These are phyloP conservation scores for Cryptosporidium meleagridis DNA, from an alignment of 169 alveolate genomes.

Conservation along the genomic window DNA sequence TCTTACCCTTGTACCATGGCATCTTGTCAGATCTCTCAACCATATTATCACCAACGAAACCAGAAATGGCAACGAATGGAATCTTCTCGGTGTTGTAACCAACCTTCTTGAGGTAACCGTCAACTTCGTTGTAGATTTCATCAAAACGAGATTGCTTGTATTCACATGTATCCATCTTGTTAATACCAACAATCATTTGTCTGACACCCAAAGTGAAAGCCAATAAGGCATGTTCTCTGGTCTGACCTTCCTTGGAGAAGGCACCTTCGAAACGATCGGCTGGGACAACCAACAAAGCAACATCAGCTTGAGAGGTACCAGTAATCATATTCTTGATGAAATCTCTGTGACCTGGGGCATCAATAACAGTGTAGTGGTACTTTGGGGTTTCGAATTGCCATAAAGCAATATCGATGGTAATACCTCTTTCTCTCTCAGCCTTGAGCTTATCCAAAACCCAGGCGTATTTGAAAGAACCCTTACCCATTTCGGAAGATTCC, in stretches of 20 bases:
- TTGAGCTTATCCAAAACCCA: conserved; percentile 98
- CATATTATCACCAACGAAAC: conserved; percentile 98
- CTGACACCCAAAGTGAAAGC: conserved; percentile 99
- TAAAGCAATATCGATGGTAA: conserved; percentile 97
- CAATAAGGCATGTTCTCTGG: conserved; percentile 98
- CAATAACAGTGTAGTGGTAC: conserved; percentile 97
- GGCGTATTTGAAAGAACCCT: conserved; percentile 97
- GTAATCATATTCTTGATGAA: conserved; percentile 99
- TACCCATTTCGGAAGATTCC: conserved; percentile 94
- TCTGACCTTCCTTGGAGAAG: conserved; percentile 94
- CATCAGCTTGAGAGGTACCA: conserved; percentile 99
- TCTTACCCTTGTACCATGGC: conserved; percentile 98
- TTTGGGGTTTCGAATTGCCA: conserved; percentile 97
- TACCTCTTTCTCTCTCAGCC: conserved; percentile 99
- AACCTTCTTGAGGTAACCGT: conserved; percentile 93
- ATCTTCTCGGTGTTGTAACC: conserved; percentile 97
- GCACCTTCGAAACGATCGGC: conserved; percentile 98
- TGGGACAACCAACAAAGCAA: conserved; percentile 97
- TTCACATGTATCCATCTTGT: conserved; percentile 98
- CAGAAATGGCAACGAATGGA: conserved; percentile 98
- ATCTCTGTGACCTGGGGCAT: conserved; percentile 99
- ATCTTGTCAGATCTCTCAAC: conserved; percentile 94
- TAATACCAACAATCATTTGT: conserved; percentile 97
- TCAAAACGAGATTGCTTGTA: conserved; percentile 95
- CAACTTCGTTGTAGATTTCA: conserved; percentile 96